A percentile compares a stretch with the other conserved stretches of the same genome.
Evolutionary conservation across 2,329 filamentous ascomycete genomes (phyloP).

Genomic region (Colletotrichum spaethianum): DNA sequence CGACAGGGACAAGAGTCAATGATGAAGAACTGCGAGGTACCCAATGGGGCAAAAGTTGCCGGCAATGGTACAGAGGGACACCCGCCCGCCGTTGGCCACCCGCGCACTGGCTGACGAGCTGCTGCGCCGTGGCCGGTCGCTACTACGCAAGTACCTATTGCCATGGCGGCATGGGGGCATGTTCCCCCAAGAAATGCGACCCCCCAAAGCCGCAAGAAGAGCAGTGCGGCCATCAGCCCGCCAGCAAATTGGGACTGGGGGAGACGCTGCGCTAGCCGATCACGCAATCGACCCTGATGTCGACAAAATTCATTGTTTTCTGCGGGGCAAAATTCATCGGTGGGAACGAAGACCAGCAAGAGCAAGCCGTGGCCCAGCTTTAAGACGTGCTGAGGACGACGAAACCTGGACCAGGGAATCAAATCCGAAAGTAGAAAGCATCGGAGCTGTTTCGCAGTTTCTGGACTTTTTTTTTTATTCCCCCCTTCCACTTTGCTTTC

Average conservation of each 20-base stretch:
- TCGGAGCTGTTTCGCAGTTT: slow-evolving; percentile 29
- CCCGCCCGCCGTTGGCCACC: not conserved
- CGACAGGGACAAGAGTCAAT: not conserved
- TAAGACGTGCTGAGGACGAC: slow-evolving; percentile 16
- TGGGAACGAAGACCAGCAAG: slow-evolving; percentile 29
- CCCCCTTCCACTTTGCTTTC: not conserved
- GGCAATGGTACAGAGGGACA: slow-evolving; percentile 18
- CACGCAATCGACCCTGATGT: slow-evolving; percentile 51
- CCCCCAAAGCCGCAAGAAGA: slow-evolving; percentile 24
- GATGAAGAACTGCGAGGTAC: slow-evolving; percentile 1
- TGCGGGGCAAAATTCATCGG: slow-evolving; percentile 37
- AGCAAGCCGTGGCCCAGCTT: slow-evolving; percentile 11
- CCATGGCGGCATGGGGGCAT: not conserved
- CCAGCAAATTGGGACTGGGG: slow-evolving; percentile 39
- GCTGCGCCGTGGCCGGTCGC: not conserved
- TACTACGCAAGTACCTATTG: not conserved
- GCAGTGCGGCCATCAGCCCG: slow-evolving; percentile 31
- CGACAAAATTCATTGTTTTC: slow-evolving; percentile 42
- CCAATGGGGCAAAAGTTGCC: not conserved
- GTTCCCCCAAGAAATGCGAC: slow-evolving; percentile 17
- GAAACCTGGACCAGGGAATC: slow-evolving; percentile 29
- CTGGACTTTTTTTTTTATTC: slow-evolving; percentile 12
- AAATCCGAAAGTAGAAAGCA: slow-evolving; percentile 35
- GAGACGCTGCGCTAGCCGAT: slow-evolving; percentile 49
- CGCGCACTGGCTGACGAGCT: not conserved